A percentile compares a stretch with the other conserved stretches of the same genome.
phyloP scores from a whole-genome alignment of 345 rosid species.

The Aurinia saxatilis region DNA sequence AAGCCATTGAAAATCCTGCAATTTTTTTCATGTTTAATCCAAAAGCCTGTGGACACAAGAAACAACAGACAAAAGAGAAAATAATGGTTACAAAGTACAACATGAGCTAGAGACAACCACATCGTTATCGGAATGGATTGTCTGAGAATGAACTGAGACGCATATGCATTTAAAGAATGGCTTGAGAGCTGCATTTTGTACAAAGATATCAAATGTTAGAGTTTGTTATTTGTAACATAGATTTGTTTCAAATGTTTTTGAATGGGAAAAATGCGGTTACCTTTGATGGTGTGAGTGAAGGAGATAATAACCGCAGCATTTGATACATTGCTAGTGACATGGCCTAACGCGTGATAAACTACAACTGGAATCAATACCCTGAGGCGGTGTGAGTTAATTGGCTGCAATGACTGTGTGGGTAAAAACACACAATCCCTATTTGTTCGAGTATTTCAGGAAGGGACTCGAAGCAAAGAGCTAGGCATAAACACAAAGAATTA shows the following conservation, averaged over 20 bases:
- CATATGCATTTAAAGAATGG: conserved; percentile 97
- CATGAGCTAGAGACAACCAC: conserved; percentile 90
- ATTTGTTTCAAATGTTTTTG: not conserved
- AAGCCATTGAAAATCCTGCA: conserved; percentile 86
- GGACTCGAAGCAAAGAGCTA: no score
- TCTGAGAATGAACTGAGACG: conserved; percentile 88
- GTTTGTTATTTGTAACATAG: not conserved
- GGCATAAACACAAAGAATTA: no score
- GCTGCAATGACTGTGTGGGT: no score
- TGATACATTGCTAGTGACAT: conserved; percentile 87
- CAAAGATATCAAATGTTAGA: not conserved
- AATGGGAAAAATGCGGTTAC: conserved; percentile 15
- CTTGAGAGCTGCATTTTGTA: conserved; percentile 65
- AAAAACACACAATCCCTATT: no score
- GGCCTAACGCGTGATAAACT: conserved; percentile 87
- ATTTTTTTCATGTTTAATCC: not conserved
- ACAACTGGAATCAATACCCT: conserved; percentile 86
- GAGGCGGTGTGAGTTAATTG: conserved; percentile 67
- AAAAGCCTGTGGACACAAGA: not conserved
- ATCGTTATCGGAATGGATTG: conserved; percentile 71
- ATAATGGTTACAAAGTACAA: conserved; percentile 55
- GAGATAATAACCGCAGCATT: conserved; percentile 97
- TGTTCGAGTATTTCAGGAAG: no score
- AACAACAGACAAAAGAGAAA: not conserved
- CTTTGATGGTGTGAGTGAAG: conserved; percentile 93